A percentile compares a stretch with the other conserved stretches of the same genome.
Evolutionary conservation across 768 basidiomycete species (phyloP).

Genomic region (Suillus discolor): DNA sequence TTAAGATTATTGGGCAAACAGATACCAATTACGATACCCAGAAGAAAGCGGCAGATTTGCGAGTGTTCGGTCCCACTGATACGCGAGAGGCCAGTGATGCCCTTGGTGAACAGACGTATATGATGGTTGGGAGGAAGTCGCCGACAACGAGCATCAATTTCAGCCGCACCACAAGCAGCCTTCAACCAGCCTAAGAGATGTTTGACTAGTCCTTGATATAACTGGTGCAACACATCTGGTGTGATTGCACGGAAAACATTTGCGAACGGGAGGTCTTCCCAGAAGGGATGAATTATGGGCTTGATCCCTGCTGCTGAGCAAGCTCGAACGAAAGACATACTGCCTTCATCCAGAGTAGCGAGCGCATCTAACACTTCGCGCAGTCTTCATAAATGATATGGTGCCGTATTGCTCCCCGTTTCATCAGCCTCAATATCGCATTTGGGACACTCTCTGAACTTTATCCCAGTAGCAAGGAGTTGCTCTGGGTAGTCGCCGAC

Average conservation of each 20-base stretch:
- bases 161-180: background rate
- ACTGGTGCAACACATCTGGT: constrained; percentile 39
- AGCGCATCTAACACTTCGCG: background rate
- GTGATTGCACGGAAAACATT: constrained; percentile 27
- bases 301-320: constrained; percentile 19
- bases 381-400: too few species aligned
- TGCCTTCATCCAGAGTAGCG: constrained; percentile 21
- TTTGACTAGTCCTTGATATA: constrained; percentile 38
- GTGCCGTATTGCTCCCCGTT: too few species aligned
- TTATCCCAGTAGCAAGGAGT: too few species aligned
- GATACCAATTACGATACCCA: too few species aligned
- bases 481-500: too few species aligned
- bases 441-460: too few species aligned
- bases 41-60: too few species aligned
- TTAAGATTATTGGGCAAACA: background rate
- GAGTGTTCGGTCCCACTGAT: too few species aligned
- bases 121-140: background rate
- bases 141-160: background rate
- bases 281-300: constrained; percentile 24
- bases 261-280: constrained; percentile 29
- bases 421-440: background rate
- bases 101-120: too few species aligned
- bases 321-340: background rate
- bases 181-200: constrained; percentile 35
- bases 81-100: too few species aligned